Evolutionary conservation across 257 asterid species (phyloP).

Genomic region (Handroanthus guayacan): DNA sequence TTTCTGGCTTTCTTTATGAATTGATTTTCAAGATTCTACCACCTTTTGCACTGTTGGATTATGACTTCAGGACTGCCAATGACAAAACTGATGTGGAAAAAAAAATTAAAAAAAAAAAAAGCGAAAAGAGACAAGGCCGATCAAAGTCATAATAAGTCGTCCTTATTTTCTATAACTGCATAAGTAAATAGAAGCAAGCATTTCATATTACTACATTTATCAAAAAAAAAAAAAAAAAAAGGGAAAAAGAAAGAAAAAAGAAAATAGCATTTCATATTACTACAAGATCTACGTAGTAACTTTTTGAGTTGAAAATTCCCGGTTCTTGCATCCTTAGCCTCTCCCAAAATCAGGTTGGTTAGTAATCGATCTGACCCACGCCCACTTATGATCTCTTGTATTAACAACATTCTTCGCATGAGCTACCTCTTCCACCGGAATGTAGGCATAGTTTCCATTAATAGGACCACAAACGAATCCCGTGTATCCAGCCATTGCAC

Average conservation of each 20-base stretch:
- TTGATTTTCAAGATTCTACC: conserved; percentile 3
- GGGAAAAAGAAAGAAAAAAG: no score
- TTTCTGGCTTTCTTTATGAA: neutral
- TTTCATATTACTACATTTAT: neutral
- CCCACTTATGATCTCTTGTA: conserved; percentile 79
- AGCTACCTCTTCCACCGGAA: conserved; percentile 81
- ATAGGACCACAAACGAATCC: conserved; percentile 77
- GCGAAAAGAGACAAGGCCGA: no score
- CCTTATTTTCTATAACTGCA: neutral
- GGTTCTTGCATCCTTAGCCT: neutral
- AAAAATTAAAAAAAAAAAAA: no score
- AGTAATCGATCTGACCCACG: conserved; percentile 86
- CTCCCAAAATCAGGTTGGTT: conserved; percentile 75
- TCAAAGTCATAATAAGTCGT: neutral
- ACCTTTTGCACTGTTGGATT: conserved; percentile 3
- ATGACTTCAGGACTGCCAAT: no score
- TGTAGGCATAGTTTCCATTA: conserved; percentile 75
- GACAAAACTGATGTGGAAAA: no score
- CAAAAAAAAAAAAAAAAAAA: no score
- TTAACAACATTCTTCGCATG: conserved; percentile 64
- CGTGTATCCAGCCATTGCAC: conserved; percentile 89
- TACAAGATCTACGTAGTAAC: neutral
- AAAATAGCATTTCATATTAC: neutral
- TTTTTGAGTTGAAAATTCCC: neutral
- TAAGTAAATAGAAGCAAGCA: neutral